Evolutionary conservation across 2,329 filamentous ascomycete species (phyloP).

Genomic region (Botrytis paeoniae): DNA sequence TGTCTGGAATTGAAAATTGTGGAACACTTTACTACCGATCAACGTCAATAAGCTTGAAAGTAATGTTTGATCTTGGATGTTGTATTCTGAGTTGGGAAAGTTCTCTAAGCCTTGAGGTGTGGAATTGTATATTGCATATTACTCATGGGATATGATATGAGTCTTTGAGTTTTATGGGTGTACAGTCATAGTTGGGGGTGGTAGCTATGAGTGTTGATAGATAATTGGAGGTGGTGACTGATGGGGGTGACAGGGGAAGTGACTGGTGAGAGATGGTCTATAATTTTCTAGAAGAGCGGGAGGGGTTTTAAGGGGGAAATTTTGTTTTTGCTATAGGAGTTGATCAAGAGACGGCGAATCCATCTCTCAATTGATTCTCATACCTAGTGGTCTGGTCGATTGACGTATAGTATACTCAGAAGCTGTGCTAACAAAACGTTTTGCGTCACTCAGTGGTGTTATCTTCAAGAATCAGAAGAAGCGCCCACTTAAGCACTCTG

Average conservation of each 20-base stretch:
- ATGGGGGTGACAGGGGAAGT: too few species aligned
- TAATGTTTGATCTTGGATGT: neutral
- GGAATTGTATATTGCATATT: neutral
- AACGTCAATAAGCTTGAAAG: neutral
- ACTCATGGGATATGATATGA: neutral
- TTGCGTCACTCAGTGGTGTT: too few species aligned
- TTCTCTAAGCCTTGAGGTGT: neutral
- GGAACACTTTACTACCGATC: rapidly evolving
- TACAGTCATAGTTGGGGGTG: neutral
- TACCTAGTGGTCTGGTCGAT: neutral
- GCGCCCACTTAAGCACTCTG: too few species aligned
- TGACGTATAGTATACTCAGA: neutral
- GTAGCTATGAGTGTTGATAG: neutral
- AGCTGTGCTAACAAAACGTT: too few species aligned
- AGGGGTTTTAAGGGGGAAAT: too few species aligned
- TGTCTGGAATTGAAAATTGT: neutral
- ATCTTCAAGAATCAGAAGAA: too few species aligned
- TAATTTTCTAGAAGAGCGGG: too few species aligned
- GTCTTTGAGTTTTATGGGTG: neutral
- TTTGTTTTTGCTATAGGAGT: too few species aligned
- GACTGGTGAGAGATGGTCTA: too few species aligned
- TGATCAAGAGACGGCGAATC: neutral
- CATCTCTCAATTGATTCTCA: neutral
- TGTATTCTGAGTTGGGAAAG: neutral
- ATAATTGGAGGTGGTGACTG: rapidly evolving